Evolutionary conservation across 768 basidiomycete species (phyloP).

Genomic region (Termitomyces sp.): DNA sequence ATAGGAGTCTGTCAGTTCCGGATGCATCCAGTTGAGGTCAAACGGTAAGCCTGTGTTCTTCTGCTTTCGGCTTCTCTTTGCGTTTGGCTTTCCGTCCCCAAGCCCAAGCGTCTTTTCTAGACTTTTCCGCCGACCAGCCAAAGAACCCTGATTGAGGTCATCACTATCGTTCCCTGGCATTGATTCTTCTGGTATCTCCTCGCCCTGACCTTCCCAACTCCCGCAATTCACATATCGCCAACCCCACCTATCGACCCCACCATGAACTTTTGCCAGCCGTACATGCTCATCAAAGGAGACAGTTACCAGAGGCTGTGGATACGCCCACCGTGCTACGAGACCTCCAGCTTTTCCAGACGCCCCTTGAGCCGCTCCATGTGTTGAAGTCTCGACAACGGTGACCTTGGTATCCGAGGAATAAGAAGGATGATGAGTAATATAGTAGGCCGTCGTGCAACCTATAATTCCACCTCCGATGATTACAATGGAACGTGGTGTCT

Average conservation of each 20-base stretch:
- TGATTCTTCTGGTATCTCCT: constrained; percentile 17
- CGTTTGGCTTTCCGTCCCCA: constrained; percentile 18
- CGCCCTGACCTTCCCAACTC: constrained; percentile 65
- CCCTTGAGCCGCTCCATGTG: constrained; percentile 63
- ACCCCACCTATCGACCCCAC: constrained; percentile 73
- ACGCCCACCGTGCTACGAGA: constrained; percentile 83
- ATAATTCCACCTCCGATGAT: constrained; percentile 87
- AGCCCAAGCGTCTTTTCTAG: constrained; percentile 53
- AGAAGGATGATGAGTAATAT: constrained; percentile 54
- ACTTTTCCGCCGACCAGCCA: constrained; percentile 25
- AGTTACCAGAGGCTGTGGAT: constrained; percentile 60
- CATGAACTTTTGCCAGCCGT: constrained; percentile 61
- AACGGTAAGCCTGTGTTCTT: constrained; percentile 36
- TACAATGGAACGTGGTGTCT: constrained; percentile 41
- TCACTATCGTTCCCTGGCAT: constrained; percentile 10
- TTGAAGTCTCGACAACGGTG: constrained; percentile 70
- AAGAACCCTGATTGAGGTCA: constrained; percentile 15
- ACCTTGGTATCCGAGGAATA: constrained; percentile 37
- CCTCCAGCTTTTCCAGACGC: constrained; percentile 85
- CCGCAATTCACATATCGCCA: constrained; percentile 74
- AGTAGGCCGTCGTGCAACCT: constrained; percentile 80
- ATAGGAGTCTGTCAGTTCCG: constrained; percentile 57
- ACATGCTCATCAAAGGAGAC: constrained; percentile 75
- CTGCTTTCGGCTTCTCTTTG: constrained; percentile 12
- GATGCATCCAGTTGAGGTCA: constrained; percentile 48